phyloP scores from a whole-genome alignment of 2,329 filamentous ascomycete genomes.

The Pleomassaria siparia region DNA sequence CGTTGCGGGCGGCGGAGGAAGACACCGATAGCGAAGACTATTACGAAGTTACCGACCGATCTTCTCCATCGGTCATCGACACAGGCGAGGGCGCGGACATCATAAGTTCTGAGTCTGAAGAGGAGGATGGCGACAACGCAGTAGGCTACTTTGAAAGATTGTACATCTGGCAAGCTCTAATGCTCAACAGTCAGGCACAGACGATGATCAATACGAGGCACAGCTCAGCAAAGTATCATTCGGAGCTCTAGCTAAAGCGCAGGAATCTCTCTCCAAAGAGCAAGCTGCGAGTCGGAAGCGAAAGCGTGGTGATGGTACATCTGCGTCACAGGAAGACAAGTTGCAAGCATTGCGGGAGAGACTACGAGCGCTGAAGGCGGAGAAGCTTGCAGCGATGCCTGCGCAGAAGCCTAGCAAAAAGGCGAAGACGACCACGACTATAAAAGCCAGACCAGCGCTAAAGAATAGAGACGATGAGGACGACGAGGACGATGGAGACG shows the following conservation, averaged over 20 bases:
- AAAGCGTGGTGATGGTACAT: constrained; percentile 45
- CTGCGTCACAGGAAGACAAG: constrained; percentile 48
- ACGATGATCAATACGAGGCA: constrained; percentile 46
- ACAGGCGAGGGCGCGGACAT: constrained; percentile 38
- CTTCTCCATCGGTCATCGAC: constrained; percentile 45
- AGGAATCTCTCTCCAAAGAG: constrained; percentile 62
- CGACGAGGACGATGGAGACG: constrained; percentile 21
- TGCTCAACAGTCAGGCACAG: constrained; percentile 26
- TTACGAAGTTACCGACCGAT: constrained; percentile 44
- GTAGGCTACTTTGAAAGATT: constrained; percentile 12
- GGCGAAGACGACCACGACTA: constrained; percentile 8
- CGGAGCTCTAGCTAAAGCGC: constrained; percentile 84
- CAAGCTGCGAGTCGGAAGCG: constrained; percentile 43
- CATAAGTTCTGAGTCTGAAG: constrained; percentile 38
- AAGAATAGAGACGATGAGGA: constrained; percentile 13
- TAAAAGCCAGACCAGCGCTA: constrained; percentile 15
- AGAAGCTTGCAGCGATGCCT: constrained; percentile 31
- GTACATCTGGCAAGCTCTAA: constrained; percentile 9
- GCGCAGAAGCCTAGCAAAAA: constrained; percentile 22
- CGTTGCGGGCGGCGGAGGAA: constrained; percentile 38
- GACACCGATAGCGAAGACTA: constrained; percentile 42
- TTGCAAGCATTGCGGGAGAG: constrained; percentile 48
- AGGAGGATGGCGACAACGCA: constrained; percentile 31
- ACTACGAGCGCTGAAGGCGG: constrained; percentile 47
- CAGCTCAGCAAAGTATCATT: constrained; percentile 72